These are phyloP conservation scores for Scutellospora calospora DNA, from an alignment of 371 early-diverging fungal species.

Conservation along the genomic window DNA sequence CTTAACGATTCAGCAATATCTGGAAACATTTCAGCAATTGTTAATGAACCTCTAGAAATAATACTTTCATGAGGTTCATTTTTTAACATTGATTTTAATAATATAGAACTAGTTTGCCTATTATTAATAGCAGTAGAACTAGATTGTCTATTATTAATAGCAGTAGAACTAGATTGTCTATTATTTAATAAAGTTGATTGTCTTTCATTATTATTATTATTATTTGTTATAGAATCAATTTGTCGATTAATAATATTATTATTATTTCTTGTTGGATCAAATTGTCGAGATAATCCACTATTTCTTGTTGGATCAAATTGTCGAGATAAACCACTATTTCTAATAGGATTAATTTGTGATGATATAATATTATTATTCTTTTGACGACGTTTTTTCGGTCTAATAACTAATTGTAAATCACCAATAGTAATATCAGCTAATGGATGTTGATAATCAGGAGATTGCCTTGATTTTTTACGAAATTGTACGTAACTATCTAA, in stretches of 20 bases:
- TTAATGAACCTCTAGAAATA: neutral
- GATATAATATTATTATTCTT: no score
- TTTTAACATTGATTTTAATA: no score
- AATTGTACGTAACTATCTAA: constrained; percentile 29
- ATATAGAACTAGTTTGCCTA: no score
- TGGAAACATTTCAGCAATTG: constrained; percentile 9
- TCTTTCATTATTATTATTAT: neutral
- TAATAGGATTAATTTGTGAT: no score
- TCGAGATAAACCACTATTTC: no score
- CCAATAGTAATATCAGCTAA: constrained; percentile 19
- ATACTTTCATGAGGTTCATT: neutral
- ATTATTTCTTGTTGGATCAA: no score
- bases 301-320: no score
- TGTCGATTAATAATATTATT: no score
- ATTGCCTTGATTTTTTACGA: neutral
- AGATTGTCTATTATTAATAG: no score
- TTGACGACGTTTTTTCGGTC: neutral
- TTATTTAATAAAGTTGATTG: neutral
- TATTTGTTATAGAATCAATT: neutral
- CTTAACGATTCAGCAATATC: constrained; percentile 4
- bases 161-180: no score
- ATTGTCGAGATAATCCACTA: no score
- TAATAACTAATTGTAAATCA: neutral
- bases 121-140: no score
- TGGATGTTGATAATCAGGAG: neutral